phyloP scores from a whole-genome alignment of 257 asterid species.

The Euphrasia confusa region DNA sequence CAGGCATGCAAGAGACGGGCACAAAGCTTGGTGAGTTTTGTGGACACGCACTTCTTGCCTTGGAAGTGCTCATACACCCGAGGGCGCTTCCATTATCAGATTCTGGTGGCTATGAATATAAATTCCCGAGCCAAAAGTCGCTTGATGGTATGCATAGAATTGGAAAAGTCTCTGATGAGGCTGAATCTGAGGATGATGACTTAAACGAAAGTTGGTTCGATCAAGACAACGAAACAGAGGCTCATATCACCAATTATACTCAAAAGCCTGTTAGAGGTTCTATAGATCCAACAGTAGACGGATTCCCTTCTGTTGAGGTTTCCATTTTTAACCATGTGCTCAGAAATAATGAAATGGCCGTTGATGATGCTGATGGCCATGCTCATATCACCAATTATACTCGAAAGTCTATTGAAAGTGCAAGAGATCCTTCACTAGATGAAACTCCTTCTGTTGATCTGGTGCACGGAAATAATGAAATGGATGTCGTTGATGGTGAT shows the following conservation, averaged over 20 bases:
- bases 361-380: constrained; percentile 22
- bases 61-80: constrained; percentile 79
- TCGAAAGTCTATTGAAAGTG: constrained; percentile 8
- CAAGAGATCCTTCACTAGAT: constrained; percentile 21
- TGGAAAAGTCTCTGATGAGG: constrained; percentile 32
- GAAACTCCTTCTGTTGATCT: constrained; percentile 20
- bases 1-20: constrained; percentile 59
- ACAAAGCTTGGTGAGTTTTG: constrained; percentile 57
- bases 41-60: constrained; percentile 55
- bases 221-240: constrained; percentile 39
- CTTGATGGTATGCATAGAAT: constrained; percentile 25
- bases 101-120: constrained; percentile 25
- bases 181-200: constrained; percentile 52
- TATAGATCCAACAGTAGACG: constrained; percentile 17
- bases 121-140: constrained; percentile 28
- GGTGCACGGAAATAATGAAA: constrained; percentile 15
- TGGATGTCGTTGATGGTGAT: background rate
- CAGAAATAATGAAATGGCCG: constrained; percentile 12
- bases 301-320: constrained; percentile 22
- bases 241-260: constrained; percentile 24
- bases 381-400: constrained; percentile 26
- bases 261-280: constrained; percentile 14
- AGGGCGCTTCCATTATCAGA: constrained; percentile 55
- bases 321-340: constrained; percentile 13
- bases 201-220: constrained; percentile 49